Evolutionary conservation across 495 filamentous ascomycete genomes (phyloP), one percentile per base, ranked within the genome.

Genomic region (Delitschia confertaspora): DNA sequence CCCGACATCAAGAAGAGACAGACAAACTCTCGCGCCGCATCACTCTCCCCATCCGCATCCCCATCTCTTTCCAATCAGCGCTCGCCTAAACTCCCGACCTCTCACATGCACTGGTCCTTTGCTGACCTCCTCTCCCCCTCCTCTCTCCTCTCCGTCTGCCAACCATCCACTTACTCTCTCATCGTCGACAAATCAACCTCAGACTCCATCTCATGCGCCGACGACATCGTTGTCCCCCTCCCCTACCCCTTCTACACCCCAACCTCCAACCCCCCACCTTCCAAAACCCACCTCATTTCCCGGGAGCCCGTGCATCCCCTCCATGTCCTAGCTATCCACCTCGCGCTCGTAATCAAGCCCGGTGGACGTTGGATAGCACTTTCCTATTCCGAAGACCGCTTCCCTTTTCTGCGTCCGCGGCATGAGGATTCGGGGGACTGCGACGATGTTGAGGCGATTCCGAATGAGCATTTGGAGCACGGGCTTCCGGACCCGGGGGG

Each of bases 181-280:
- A 42, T 59, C n/a, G 47, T 59, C 2, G 56, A 59, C 16, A 59
- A 59, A 31, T 53, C 45, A 16, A 56, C 52, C 4, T 52, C 56
- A 16, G 56, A 59, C 33, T 42, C 47, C 8, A 51, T 59, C n/a
- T 51, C 56, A 7, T 59, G 56, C 36, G 38, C 51, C 3, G 44
- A 55, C 10, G 49, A 52, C 35, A 10, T 50, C 6, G 38, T 47
- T 20, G 36, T 55, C 1, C 42, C 44, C 16, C 33, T 51, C 4
- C 50, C 46, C 8, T 53, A 56, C 26, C 43, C 31, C 5, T 9
- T 56, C 21, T 23, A 18, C 21, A 51, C 38, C 9, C 1, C 9
- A 4, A 17, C 41, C 13, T 13, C 21, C 13, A 21, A 21, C 8
- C 33, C 26, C 24, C 5, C 27, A 3, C 3, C 22, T 11, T 27